Percentiles rank a stretch among this genome's conserved stretches.
Conservation (phyloP, 2,329 filamentous ascomycete genomes). For the Claviceps arundinis region DNA sequence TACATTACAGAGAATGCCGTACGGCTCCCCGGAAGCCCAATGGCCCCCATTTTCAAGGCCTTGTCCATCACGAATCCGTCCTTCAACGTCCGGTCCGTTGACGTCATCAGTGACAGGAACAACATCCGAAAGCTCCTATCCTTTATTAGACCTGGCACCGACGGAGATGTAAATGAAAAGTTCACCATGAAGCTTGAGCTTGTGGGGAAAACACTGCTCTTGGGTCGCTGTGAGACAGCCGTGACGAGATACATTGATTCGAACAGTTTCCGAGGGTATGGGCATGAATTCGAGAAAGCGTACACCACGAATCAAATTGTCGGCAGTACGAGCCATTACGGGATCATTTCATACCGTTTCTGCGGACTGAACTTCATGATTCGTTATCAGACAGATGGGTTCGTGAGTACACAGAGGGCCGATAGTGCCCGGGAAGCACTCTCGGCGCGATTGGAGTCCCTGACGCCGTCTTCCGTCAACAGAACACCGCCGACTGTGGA, state of each 20-base stretch:
- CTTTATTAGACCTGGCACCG: conserved; percentile 22
- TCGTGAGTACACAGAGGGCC: conserved; percentile 10
- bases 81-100: conserved; percentile 24
- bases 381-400: conserved; percentile 31
- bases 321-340: conserved; percentile 29
- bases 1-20: conserved; percentile 33
- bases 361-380: conserved; percentile 26
- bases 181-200: conserved; percentile 31
- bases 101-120: conserved; percentile 33
- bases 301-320: conserved; percentile 23
- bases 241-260: conserved; percentile 17
- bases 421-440: conserved; percentile 4
- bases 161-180: conserved; percentile 12
- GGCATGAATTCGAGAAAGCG: conserved; percentile 31
- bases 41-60: conserved; percentile 34
- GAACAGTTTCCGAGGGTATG: conserved; percentile 26
- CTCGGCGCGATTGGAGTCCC: conserved; percentile 11
- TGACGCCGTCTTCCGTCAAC: conserved; percentile 13
- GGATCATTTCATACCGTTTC: conserved; percentile 31
- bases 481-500: background rate
- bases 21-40: conserved; percentile 26
- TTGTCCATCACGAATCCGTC: conserved; percentile 24
- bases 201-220: conserved; percentile 22
- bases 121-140: conserved; percentile 34
- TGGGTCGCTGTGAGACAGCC: conserved; percentile 21